phyloP scores from a whole-genome alignment of 345 rosid genomes.

The Iberis pinnata region DNA sequence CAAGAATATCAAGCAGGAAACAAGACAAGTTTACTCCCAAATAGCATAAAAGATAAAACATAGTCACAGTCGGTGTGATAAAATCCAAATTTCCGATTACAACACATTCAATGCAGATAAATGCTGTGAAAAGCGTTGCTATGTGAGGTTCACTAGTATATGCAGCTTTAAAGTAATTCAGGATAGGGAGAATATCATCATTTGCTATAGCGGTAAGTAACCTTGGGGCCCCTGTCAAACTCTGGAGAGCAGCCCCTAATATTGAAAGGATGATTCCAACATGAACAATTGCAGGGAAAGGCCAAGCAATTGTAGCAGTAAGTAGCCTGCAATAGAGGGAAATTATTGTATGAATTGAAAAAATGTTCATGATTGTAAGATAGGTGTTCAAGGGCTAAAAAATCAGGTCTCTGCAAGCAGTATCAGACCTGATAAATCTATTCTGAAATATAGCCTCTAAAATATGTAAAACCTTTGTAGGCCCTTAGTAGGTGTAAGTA shows the following conservation, averaged over 20 bases:
- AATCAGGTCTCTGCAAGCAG: slow-evolving; percentile 9
- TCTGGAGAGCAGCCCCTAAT: slow-evolving; percentile 98
- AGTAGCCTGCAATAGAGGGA: slow-evolving; percentile 50
- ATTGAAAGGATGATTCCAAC: slow-evolving; percentile 95
- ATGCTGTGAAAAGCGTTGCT: slow-evolving; percentile 90
- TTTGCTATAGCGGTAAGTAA: slow-evolving; percentile 99
- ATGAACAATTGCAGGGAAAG: slow-evolving; percentile 72
- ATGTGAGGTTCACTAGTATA: slow-evolving; percentile 80
- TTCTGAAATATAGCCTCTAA: background rate
- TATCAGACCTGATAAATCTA: slow-evolving; percentile 10
- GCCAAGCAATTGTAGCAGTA: slow-evolving; percentile 97
- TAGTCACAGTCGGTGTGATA: slow-evolving; percentile 91
- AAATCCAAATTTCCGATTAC: slow-evolving; percentile 96
- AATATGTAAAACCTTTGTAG: slow-evolving; percentile 3
- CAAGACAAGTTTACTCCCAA: slow-evolving; percentile 97
- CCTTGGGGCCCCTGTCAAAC: slow-evolving; percentile 96
- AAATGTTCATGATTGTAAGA: background rate
- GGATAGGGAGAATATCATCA: slow-evolving; percentile 96
- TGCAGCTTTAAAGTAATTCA: slow-evolving; percentile 87
- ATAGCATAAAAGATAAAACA: slow-evolving; percentile 97
- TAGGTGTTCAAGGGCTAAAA: slow-evolving; percentile 2
- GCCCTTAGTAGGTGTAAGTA: background rate
- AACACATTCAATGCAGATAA: slow-evolving; percentile 82
- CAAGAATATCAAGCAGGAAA: slow-evolving; percentile 97
- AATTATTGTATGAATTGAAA: slow-evolving; percentile 4